A percentile compares a stretch with the other conserved stretches of the same genome.
Conservation (phyloP, 1,284 basidiomycete genomes). For the Pterula multifida region DNA sequence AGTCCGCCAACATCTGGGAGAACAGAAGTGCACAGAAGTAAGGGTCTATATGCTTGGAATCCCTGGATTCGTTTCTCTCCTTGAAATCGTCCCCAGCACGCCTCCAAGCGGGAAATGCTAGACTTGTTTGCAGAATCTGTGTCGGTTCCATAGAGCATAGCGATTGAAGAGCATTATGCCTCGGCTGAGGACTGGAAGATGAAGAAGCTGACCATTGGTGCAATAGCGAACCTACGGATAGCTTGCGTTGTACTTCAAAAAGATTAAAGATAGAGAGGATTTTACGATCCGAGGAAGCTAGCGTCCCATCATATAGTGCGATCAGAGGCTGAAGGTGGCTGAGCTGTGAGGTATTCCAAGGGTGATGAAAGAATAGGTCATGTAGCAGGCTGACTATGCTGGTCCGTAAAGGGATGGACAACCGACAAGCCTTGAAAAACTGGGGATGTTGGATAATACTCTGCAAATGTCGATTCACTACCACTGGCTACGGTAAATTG, state of each 20-base stretch:
- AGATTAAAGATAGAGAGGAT: slow-evolving; percentile 67
- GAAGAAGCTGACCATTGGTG: slow-evolving; percentile 43
- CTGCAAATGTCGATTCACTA: slow-evolving; percentile 55
- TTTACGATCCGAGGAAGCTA: slow-evolving; percentile 48
- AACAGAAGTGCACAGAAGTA: slow-evolving; percentile 65
- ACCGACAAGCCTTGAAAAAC: slow-evolving; percentile 34
- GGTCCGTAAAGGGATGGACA: slow-evolving; percentile 23
- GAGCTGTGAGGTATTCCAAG: slow-evolving; percentile 72
- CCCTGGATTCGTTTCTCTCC: slow-evolving; percentile 17
- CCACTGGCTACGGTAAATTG: slow-evolving; percentile 31
- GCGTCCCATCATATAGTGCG: slow-evolving; percentile 61
- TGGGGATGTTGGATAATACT: slow-evolving; percentile 47
- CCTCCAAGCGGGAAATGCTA: slow-evolving; percentile 57
- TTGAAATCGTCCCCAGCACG: slow-evolving; percentile 24
- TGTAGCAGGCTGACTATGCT: slow-evolving; percentile 44
- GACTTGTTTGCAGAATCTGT: slow-evolving; percentile 61
- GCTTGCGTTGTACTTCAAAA: slow-evolving; percentile 65
- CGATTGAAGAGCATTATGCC: slow-evolving; percentile 45
- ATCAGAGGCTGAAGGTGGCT: slow-evolving; percentile 71
- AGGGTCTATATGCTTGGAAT: slow-evolving; percentile 63
- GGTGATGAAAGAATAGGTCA: slow-evolving; percentile 61
- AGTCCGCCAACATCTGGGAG: slow-evolving; percentile 47
- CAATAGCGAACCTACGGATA: slow-evolving; percentile 52
- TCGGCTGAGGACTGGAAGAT: slow-evolving; percentile 13
- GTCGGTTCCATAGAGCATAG: slow-evolving; percentile 61